Evolutionary conservation across 305 asterid species (phyloP).

Genomic region (Salvia sclarea): DNA sequence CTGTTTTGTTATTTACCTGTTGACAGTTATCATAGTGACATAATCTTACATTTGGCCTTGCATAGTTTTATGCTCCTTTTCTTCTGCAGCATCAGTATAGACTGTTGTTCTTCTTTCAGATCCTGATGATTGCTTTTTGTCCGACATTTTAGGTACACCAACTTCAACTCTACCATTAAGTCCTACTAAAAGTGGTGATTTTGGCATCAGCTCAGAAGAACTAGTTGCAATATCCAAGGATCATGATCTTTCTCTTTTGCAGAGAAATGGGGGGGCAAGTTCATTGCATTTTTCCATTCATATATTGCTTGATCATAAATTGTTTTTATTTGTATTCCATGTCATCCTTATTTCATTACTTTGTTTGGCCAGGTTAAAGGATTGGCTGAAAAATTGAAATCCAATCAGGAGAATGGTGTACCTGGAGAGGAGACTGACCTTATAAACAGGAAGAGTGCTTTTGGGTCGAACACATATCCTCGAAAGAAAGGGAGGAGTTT

Average conservation of each 20-base stretch:
- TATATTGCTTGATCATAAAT: background rate
- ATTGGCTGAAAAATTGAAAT: constrained; percentile 53
- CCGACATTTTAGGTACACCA: constrained; percentile 42
- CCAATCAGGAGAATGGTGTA: constrained; percentile 62
- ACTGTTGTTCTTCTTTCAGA: background rate
- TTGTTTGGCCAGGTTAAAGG: constrained; percentile 52
- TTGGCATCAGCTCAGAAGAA: constrained; percentile 63
- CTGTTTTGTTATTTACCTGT: background rate
- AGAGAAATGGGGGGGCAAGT: constrained; percentile 73
- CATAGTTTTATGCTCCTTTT: background rate
- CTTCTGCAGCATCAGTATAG: constrained; percentile 14
- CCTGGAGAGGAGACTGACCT: constrained; percentile 61
- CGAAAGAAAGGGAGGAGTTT: constrained; percentile 74
- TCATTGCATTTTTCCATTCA: constrained; percentile 20
- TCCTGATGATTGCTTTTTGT: constrained; percentile 19
- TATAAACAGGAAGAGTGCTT: constrained; percentile 52
- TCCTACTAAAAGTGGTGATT: constrained; percentile 44
- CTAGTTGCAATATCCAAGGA: constrained; percentile 62
- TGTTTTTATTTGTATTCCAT: background rate
- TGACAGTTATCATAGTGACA: constrained; percentile 12
- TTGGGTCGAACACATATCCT: constrained; percentile 86
- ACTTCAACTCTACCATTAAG: constrained; percentile 39
- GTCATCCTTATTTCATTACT: background rate
- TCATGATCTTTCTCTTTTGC: constrained; percentile 51
- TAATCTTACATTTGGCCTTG: constrained; percentile 1